Evolutionary conservation across 2,329 filamentous ascomycete species (phyloP), one percentile per base, ranked within the genome.

Genomic region (Claviceps monticola): DNA sequence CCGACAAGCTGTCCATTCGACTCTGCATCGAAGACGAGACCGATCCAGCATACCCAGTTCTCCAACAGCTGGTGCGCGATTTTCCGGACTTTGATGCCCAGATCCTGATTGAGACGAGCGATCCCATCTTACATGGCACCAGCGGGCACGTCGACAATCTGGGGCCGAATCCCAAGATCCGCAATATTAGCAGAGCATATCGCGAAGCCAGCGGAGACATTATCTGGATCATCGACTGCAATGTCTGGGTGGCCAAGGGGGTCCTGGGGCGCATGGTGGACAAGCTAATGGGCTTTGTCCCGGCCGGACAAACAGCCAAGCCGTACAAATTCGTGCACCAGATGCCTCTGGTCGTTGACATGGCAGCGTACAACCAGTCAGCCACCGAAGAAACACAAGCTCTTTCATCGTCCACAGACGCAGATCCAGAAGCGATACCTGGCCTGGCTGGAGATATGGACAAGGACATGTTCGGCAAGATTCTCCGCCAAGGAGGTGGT

Each of bases 141-240:
- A 66, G 69, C 11, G 75, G 74, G 50, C 68, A 74, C 46, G 61
- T 68, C 48, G 68, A 76, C 56, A 75, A 79, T 52, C 75, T 97
- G 52, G 94, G 94, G 0, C 93, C 93, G 1, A 98, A 98, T 62
- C 93, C 93, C n/a, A 98, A 98, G 72, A 94, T 98, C 59, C 78
- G 93, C 49, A 98, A 98, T 65, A 88, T 97, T 74, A 96, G 90
- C 64, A 80, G 88, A 44, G 90, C 88, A 2, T 98, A 96, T 64
- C 74, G 89, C 29, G 90, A 97, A 63, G 88, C 89, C 1, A 83
- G 84, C 56, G 84, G 86, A 1, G 89, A 96, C 62, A 76, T 97
- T 26, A 75, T 98, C 21, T 98, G 93, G 93, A 83, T 96, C 49
- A 78, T 95, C 19, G 93, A 98, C 68, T 96, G 90, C 71, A 98